Evolutionary conservation across 2,329 filamentous ascomycete genomes (phyloP), one percentile per base, ranked within the genome.

Genomic region (Aspergillus luchuensis): DNA sequence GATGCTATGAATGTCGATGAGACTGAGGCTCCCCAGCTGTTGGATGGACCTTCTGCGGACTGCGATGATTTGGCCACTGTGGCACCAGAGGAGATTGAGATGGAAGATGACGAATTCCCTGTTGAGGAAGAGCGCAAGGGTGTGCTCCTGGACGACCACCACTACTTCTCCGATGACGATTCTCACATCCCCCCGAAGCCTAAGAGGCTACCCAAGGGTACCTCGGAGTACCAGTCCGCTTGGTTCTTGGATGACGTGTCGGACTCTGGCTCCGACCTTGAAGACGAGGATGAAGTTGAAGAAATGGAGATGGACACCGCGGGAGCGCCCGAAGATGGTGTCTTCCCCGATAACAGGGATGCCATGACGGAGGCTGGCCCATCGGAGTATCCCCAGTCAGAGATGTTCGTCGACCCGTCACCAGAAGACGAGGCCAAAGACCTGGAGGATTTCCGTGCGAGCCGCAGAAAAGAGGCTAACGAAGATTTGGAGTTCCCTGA

Each of bases 401-500:
- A 97, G 76, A 91, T 92, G 84, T 97, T 98, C 78, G 78, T 92
- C 6, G 91, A 91, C 72, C 86, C 83, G 19, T 85, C 87, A 55
- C 91, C 90, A 1, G 89, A 97, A 69, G 92, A 97, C 64, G 92
- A 96, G 71, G 90, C 90, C 2, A 84, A 88, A 68, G 88, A 96
- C 72, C 83, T 99, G 43, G 91, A 88, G 58, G 89, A 89, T 48
- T 99, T 92, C 78, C 88, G 95, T 41, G 84, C 86, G 55, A 87
- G 88, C 65, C 91, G 92, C 71, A 87, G 88, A 55, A 87, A 88
- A 23, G 94, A 97, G 67, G 91, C 88, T 4, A 86, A 93, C 53
- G 93, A 98, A 13, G 95, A 99, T 75, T 86, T 91, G 57, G 94
- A 98, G 75, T 99, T 98, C 76, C 95, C 95, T 0, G 95, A 99